These are phyloP conservation scores for Pezicula carpinea DNA, from an alignment of 2,329 filamentous ascomycete species.

Conservation along the genomic window DNA sequence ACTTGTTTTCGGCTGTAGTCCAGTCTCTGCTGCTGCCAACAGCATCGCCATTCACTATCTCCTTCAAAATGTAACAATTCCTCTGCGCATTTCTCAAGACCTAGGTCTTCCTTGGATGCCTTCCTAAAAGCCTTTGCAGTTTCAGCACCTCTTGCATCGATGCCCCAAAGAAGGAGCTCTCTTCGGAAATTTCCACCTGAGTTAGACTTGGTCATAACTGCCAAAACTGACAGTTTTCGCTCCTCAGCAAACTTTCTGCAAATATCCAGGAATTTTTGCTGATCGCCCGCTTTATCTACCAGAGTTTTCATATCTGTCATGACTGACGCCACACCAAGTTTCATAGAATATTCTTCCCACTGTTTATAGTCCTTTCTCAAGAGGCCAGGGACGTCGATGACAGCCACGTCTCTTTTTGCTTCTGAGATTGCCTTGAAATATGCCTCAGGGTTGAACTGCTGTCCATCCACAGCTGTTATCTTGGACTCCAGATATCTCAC, in stretches of 20 bases:
- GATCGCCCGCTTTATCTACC: conserved; percentile 44
- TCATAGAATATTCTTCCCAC: conserved; percentile 55
- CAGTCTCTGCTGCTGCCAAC: conserved; percentile 63
- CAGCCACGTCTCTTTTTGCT: conserved; percentile 64
- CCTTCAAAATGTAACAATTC: conserved; percentile 41
- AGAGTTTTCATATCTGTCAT: conserved; percentile 61
- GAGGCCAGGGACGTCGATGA: conserved; percentile 59
- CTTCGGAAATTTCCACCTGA: conserved; percentile 52
- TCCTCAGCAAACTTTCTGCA: conserved; percentile 51
- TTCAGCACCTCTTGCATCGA: conserved; percentile 42
- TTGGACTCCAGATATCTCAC: conserved; percentile 54
- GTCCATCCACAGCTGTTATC: conserved; percentile 11
- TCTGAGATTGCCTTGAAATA: conserved; percentile 57
- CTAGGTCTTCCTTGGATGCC: conserved; percentile 42
- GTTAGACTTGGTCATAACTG: conserved; percentile 65
- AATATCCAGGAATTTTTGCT: conserved; percentile 40
- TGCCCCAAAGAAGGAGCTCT: conserved; percentile 64
- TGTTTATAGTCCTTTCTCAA: conserved; percentile 82
- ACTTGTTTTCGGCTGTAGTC: conserved; percentile 65
- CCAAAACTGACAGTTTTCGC: conserved; percentile 55
- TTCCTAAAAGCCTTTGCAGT: conserved; percentile 52
- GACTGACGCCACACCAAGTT: conserved; percentile 63
- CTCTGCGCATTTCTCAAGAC: conserved; percentile 49
- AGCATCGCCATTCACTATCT: conserved; percentile 44
- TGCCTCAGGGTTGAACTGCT: conserved; percentile 43